Evolutionary conservation across 495 filamentous ascomycete genomes (phyloP), one percentile per base, ranked within the genome.

Genomic region (Penicillium verhagenii): DNA sequence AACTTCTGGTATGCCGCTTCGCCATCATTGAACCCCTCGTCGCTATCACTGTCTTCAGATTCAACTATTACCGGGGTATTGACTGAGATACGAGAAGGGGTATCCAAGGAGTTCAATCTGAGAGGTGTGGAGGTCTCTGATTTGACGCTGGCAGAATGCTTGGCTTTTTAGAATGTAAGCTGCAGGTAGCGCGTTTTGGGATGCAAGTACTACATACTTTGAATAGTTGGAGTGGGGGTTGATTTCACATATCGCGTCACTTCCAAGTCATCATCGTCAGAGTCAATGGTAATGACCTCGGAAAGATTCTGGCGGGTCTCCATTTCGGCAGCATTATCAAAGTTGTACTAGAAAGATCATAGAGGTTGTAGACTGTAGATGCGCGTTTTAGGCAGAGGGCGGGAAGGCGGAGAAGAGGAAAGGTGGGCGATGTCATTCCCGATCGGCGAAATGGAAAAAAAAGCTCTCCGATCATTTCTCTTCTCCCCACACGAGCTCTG

Each of bases 1-100:
- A 85, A 86, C 35, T 72, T 69, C 35, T 80, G 56, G 64, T 86
- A 88, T 8, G 75, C 78, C 10, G 75, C 75, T 54, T 79, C 75
- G 47, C 74, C 72, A 54, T 77, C 73, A 24, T 77, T 77, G 48
- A 75, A 73, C 3, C 63, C 67, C 33, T 77, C 72, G 29, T 79
- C 74, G 54, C 56, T 69, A 25, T 64, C 58, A 9, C 57, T n/a
- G 16, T 39, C 45, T 6, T 35, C 48, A 2, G 56, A 42, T 9
- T 61, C 28, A n/a, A 66, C 37, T 24, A 63, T 59, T 0, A 66
- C 25, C 0, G 55, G 59, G 6, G 59, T 56, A 33, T 57, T 64
- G 35, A 49, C 47, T 4, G 53, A 43, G 13, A 57, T 52, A 18
- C 55, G 60, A 2, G 62, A 65, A 8, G 54, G 50, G 18, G 52